Evolutionary conservation across 306 rosid species (phyloP), one percentile per base, ranked within the genome.

Genomic region (Quercus gilva): DNA sequence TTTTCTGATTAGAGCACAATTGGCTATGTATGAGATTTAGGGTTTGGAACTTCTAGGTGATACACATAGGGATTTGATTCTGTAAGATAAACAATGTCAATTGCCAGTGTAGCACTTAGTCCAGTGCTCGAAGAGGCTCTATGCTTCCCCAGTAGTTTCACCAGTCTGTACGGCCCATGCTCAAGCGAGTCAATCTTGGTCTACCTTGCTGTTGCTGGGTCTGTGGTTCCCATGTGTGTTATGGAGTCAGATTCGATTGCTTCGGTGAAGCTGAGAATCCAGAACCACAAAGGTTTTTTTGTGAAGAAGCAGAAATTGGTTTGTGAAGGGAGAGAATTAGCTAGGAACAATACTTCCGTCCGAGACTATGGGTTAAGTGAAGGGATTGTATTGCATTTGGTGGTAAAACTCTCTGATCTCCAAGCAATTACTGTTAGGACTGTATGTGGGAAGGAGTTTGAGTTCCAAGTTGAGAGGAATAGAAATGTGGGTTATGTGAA

Each of bases 201-300:
- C 64, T 88, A 84, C 88, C 81, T 90, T 23, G 79, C 87, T 71
- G 89, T 88, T 70, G 86, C 87, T 84, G 90, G 86, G 70, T 90
- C 94, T 69, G 79, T 88, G 85, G 73, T 81, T 79, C 97, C 92
- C n/a, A 84, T 92, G 92, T 86, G 72, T 59, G 79, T 90, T 74
- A 76, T 79, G 82, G 86, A 87, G 85, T 87, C 93, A 0, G 93
- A 92, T 68, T 88, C 94, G 17, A 90, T 92, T 76, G 93, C 93
- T 59, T 87, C 88, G n/a, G 90, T 88, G 89, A 92, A 92, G 83
- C 87, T 92, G 80, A 88, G 90, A 85, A 92, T 92, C 76, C 93
- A 90, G 75, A 87, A 87, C 73, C 84, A 72, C 23, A 81, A 85
- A 74, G 92, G 97, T 0, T 88, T 84, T 77, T 88, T 87, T 67